Conservation (phyloP, 1,139 yeast genomes). For the Yueomyces sp. region DNA sequence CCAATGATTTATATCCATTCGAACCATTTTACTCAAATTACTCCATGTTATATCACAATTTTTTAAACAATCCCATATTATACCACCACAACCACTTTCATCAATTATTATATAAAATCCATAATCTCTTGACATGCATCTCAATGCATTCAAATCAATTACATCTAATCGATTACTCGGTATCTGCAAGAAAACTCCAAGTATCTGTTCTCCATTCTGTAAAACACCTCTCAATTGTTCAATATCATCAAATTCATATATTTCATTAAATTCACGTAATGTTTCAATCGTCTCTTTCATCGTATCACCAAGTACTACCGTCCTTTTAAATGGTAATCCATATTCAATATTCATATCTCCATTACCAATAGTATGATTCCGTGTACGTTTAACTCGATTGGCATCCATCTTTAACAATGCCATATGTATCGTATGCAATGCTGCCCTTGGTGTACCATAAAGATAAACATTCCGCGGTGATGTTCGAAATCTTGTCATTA, state of each 20-base stretch:
- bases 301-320: constrained; percentile 91
- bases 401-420: too few relatives aligned
- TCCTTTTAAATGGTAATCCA: constrained; percentile 34
- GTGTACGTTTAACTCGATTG: too few relatives aligned
- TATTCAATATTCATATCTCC: too few relatives aligned
- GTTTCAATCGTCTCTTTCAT: constrained; percentile 86
- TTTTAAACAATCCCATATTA: constrained; percentile 71
- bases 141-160: constrained; percentile 58
- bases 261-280: constrained; percentile 79
- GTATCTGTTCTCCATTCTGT: constrained; percentile 46
- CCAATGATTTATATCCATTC: background rate
- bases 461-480: too few relatives aligned
- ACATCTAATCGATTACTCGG: constrained; percentile 85
- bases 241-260: constrained; percentile 73
- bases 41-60: constrained; percentile 57
- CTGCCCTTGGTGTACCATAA: too few relatives aligned
- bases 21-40: background rate
- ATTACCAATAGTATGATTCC: too few relatives aligned
- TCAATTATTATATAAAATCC: constrained; percentile 75
- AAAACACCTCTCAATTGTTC: constrained; percentile 54
- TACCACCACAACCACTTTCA: constrained; percentile 86
- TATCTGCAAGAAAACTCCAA: constrained; percentile 76
- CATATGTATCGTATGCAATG: too few relatives aligned
- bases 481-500: too few relatives aligned
- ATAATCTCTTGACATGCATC: constrained; percentile 53